phyloP scores from a whole-genome alignment of 148 eudicot species.

The Selenicereus undatus region DNA sequence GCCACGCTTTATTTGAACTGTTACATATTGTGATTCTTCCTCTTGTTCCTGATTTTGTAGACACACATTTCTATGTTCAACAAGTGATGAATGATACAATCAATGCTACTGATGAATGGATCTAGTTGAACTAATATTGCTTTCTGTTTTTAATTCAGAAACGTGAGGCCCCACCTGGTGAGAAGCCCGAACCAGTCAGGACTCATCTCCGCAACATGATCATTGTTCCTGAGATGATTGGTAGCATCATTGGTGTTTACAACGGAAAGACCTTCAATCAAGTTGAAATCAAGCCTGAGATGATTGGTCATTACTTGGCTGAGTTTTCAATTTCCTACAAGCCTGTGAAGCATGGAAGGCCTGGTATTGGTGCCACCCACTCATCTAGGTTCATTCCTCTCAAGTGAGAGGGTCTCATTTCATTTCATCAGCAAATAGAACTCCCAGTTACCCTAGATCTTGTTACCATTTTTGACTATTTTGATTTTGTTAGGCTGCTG shows the following conservation, averaged over 20 bases:
- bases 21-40: no score
- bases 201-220: slow-evolving; percentile 75
- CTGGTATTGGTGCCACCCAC: slow-evolving; percentile 89
- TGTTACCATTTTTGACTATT: background rate
- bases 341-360: slow-evolving; percentile 85
- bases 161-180: slow-evolving; percentile 70
- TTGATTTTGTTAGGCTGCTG: background rate
- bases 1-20: no score
- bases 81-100: no score
- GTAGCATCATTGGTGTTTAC: slow-evolving; percentile 70
- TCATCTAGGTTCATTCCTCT: slow-evolving; percentile 87
- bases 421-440: slow-evolving; percentile 3
- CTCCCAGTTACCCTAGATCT: background rate
- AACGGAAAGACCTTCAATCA: slow-evolving; percentile 73
- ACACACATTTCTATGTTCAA: no score
- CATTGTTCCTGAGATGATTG: slow-evolving; percentile 76
- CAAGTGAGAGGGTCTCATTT: slow-evolving; percentile 34
- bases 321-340: slow-evolving; percentile 81
- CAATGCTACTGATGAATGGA: background rate
- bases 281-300: slow-evolving; percentile 78
- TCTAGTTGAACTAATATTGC: background rate
- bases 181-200: slow-evolving; percentile 62
- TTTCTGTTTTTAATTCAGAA: slow-evolving; percentile 33
- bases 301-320: slow-evolving; percentile 71
- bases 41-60: no score